Evolutionary conservation across 495 filamentous ascomycete species (phyloP).

Genomic region (Aspergillus hancockii): DNA sequence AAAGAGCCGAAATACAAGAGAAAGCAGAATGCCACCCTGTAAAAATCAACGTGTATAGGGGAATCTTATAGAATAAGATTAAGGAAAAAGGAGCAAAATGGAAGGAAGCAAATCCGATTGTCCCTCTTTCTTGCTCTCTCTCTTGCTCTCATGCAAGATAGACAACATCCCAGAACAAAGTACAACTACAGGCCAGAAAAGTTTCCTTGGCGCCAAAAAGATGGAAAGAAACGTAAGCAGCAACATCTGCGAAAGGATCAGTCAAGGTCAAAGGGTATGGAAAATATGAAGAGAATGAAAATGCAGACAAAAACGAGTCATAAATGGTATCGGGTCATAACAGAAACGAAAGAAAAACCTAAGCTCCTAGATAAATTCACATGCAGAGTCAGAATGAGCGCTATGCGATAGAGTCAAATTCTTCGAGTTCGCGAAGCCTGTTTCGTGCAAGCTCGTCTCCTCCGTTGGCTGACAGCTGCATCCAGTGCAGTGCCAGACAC

Average conservation of each 20-base stretch:
- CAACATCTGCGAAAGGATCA: slow-evolving; percentile 21
- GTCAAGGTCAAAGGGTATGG: slow-evolving; percentile 5
- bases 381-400: slow-evolving; percentile 11
- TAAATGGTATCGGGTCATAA: slow-evolving; percentile 28
- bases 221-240: slow-evolving; percentile 10
- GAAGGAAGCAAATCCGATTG: slow-evolving; percentile 3
- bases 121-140: slow-evolving; percentile 3
- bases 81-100: background rate
- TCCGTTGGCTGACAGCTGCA: slow-evolving; percentile 85
- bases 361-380: slow-evolving; percentile 5
- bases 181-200: slow-evolving; percentile 5
- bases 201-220: background rate
- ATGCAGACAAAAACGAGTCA: slow-evolving; percentile 18
- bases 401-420: slow-evolving; percentile 56
- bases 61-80: slow-evolving; percentile 12
- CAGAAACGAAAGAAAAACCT: slow-evolving; percentile 9
- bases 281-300: slow-evolving; percentile 3
- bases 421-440: slow-evolving; percentile 74
- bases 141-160: slow-evolving; percentile 7
- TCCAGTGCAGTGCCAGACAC: slow-evolving; percentile 98
- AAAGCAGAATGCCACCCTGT: slow-evolving; percentile 18
- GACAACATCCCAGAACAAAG: slow-evolving; percentile 8
- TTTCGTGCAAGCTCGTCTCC: slow-evolving; percentile 86
- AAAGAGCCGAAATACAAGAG: background rate
- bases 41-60: slow-evolving; percentile 24